Evolutionary conservation across 495 filamentous ascomycete species (phyloP), one percentile per base, ranked within the genome.

Genomic region (Talaromyces proteolyticus): DNA sequence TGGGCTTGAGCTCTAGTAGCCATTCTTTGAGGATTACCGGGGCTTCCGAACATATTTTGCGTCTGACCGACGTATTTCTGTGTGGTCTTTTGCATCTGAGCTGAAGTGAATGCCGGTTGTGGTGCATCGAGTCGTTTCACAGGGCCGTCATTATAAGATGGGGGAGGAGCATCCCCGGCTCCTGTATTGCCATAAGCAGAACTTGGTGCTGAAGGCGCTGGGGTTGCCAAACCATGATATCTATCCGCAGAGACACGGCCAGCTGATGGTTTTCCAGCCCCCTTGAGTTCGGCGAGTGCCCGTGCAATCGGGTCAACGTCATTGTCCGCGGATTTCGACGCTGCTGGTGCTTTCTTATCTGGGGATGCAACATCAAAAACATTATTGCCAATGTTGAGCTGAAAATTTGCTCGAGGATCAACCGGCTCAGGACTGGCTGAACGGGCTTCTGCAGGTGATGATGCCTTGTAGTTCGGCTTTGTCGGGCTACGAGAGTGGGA

Each of bases 311-410:
- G 93, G 59, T 98, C 93, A 20, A 81, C 57, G 14, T 85, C 81
- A 34, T 79, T 75, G 29, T 74, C 69, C 52, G 51, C 53, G 43
- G 47, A 43, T 54, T 67, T 66, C 3, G 53, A 56, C 8, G 58
- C 38, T 48, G 71, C 67, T 2, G 73, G 49, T 16, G 60, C 61
- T 43, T 68, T 67, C 29, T 62, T 70, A 49, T 92, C 89, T 0
- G 90, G 87, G 5, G 87, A 87, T n/a, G 88, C 87, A 6, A 99
- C 91, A 57, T 95, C 85, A 67, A 99, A 97, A 20, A 97, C 91
- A 57, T 97, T 99, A 58, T 89, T 86, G 6, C 94, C 94, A 16
- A 99, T 80, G 63, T 96, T 96, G n/a, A 99, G 76, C 42, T 95
- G 92, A 60, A 96, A 84, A 65, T 87, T 95, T 41, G 94, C 88